These are phyloP conservation scores for Pseudoneurospora amorphoporcata DNA, from an alignment of 495 filamentous ascomycete genomes.

Conservation along the genomic window DNA sequence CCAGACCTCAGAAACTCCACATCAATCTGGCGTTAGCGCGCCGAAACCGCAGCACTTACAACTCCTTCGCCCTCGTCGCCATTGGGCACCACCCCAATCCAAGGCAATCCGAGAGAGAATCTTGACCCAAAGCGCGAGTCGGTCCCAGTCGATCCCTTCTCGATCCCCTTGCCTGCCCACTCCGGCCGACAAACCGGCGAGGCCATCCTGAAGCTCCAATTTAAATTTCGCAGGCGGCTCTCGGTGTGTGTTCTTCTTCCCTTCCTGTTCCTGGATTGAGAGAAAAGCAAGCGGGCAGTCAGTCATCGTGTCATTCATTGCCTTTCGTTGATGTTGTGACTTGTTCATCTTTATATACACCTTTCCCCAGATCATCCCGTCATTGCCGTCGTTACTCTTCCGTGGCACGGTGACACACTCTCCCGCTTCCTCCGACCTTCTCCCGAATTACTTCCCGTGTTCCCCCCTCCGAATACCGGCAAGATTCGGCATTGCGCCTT, in stretches of 20 bases:
- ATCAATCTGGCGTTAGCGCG: not conserved
- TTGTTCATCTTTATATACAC: not conserved
- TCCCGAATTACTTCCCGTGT: not conserved
- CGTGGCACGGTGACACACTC: not conserved
- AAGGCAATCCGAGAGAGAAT: not conserved
- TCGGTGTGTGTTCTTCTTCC: not conserved
- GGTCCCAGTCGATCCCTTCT: not conserved
- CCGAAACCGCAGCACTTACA: not conserved
- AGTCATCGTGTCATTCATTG: not conserved
- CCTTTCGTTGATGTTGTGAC: not conserved
- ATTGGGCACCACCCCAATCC: not conserved
- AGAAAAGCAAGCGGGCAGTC: not conserved
- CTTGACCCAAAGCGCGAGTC: not conserved
- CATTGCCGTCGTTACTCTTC: not conserved
- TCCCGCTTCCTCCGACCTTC: not conserved
- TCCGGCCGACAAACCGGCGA: not conserved
- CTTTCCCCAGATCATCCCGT: not conserved
- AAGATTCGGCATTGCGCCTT: slow-evolving; percentile 5
- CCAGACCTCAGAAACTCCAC: not conserved
- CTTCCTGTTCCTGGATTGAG: not conserved
- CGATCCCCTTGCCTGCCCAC: not conserved
- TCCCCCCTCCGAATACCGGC: not conserved
- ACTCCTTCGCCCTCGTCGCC: not conserved
- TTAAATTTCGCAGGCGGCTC: not conserved
- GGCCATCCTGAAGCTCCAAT: not conserved